Percentiles rank a stretch among this genome's conserved stretches.
Conservation (phyloP, 352 stramenopile genomes). For the Globisporangium alternatum region DNA sequence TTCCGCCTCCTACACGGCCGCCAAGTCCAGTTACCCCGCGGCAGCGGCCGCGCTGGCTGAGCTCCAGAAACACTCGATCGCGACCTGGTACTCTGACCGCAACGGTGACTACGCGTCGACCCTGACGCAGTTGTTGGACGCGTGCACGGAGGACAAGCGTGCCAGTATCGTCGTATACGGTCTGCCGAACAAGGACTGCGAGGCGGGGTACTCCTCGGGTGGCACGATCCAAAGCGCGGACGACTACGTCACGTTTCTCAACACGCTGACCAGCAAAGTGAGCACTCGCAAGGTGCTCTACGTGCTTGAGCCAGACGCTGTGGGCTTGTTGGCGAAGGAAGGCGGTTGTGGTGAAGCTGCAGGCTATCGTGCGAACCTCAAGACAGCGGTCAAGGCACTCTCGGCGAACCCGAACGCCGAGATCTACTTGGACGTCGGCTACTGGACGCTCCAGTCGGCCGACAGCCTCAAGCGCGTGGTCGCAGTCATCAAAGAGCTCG, state of each 20-base stretch:
- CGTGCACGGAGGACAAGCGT: constrained; percentile 21
- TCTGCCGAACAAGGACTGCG: constrained; percentile 72
- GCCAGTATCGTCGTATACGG: constrained; percentile 64
- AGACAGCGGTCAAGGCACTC: constrained; percentile 43
- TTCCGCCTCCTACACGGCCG: neutral
- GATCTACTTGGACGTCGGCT: constrained; percentile 73
- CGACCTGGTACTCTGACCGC: constrained; percentile 2
- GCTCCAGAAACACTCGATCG: constrained; percentile 27
- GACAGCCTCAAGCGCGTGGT: constrained; percentile 26
- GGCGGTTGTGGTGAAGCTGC: constrained; percentile 22
- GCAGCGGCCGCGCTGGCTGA: constrained; percentile 25
- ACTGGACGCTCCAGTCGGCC: constrained; percentile 47
- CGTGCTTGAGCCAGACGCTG: constrained; percentile 60
- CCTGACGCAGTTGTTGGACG: neutral
- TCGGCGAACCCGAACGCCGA: constrained; percentile 60
- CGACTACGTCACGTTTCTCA: constrained; percentile 47
- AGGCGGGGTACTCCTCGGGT: constrained; percentile 38
- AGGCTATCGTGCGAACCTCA: constrained; percentile 49
- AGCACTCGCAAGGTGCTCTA: constrained; percentile 53
- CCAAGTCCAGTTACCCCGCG: neutral
- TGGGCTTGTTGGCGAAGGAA: constrained; percentile 41
- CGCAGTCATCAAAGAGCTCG: constrained; percentile 39
- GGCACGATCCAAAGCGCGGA: constrained; percentile 28
- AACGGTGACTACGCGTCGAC: neutral
- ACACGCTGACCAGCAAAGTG: constrained; percentile 34